phyloP scores from a whole-genome alignment of 768 basidiomycete species.

The Leccinum aurantiacum region DNA sequence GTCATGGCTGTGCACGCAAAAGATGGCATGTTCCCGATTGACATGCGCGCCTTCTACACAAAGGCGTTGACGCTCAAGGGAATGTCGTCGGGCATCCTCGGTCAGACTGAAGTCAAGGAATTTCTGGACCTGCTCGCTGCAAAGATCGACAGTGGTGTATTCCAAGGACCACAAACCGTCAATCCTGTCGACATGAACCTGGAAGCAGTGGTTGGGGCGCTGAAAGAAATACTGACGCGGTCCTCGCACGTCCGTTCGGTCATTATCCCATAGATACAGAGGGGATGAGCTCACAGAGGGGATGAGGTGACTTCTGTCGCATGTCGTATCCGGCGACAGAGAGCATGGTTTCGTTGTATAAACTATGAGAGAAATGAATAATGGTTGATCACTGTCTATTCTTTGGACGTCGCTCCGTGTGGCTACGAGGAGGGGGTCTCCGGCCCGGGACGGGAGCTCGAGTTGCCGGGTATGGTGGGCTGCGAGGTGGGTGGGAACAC shows the following conservation, averaged over 20 bases:
- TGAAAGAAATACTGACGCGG: constrained; percentile 28
- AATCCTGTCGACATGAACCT: constrained; percentile 24
- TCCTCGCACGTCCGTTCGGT: constrained; percentile 31
- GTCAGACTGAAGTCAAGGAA: constrained; percentile 23
- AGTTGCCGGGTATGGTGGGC: too few relatives aligned
- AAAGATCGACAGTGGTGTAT: constrained; percentile 31
- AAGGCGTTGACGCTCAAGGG: constrained; percentile 33
- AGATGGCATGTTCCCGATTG: constrained; percentile 31
- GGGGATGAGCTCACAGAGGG: neutral
- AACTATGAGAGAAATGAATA: neutral
- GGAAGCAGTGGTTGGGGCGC: constrained; percentile 18
- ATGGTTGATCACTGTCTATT: neutral
- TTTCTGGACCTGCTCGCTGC: constrained; percentile 30
- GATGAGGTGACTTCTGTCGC: neutral
- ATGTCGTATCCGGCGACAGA: neutral
- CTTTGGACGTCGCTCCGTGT: too few relatives aligned
- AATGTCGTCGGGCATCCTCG: constrained; percentile 30
- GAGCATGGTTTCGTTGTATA: neutral
- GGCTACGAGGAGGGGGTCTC: too few relatives aligned
- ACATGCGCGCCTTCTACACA: constrained; percentile 35
- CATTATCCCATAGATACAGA: constrained; percentile 21
- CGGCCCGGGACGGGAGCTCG: too few relatives aligned
- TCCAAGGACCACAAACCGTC: constrained; percentile 30
- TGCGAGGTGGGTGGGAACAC: too few relatives aligned
- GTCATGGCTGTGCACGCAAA: constrained; percentile 37